phyloP scores from a whole-genome alignment of 208 protist species.

The Wallacemonas rigidus region DNA sequence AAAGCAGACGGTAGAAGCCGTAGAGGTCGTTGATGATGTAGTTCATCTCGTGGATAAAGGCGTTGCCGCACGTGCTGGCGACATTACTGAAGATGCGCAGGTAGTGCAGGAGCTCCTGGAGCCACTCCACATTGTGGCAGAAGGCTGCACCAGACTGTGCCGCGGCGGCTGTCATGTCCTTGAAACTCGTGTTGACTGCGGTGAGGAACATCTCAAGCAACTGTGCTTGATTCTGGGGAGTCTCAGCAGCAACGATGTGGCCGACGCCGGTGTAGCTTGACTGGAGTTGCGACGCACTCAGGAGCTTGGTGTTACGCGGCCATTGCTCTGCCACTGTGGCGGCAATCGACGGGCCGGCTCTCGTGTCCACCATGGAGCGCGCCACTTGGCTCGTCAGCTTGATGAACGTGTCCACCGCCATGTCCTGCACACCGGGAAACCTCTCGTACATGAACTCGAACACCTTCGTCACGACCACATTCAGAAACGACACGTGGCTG shows the following conservation, averaged over 20 bases:
- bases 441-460: constrained; percentile 99
- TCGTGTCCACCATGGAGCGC: constrained; percentile 85
- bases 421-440: constrained; percentile 99
- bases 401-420: constrained; percentile 99
- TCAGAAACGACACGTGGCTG: constrained; percentile 97
- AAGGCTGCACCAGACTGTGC: constrained; percentile 52
- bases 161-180: constrained; percentile 56
- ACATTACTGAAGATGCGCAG: constrained; percentile 95
- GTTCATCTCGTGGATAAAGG: constrained; percentile 94
- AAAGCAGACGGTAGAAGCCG: constrained; percentile 95
- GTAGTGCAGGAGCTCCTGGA: constrained; percentile 91
- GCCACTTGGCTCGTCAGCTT: constrained; percentile 97
- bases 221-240: constrained; percentile 31
- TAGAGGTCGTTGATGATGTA: constrained; percentile 94
- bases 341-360: constrained; percentile 75
- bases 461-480: constrained; percentile 98
- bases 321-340: constrained; percentile 92
- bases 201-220: constrained; percentile 90
- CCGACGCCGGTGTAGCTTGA: constrained; percentile 98
- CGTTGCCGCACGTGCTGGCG: constrained; percentile 85
- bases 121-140: constrained; percentile 46
- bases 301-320: constrained; percentile 87
- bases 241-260: constrained; percentile 90
- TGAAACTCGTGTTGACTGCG: constrained; percentile 89
- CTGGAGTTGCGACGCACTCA: constrained; percentile 93